Percentiles rank a stretch among this genome's conserved stretches.
Evolutionary conservation across 805 yeast genomes (phyloP).

Genomic region (Teunomyces panamensis): DNA sequence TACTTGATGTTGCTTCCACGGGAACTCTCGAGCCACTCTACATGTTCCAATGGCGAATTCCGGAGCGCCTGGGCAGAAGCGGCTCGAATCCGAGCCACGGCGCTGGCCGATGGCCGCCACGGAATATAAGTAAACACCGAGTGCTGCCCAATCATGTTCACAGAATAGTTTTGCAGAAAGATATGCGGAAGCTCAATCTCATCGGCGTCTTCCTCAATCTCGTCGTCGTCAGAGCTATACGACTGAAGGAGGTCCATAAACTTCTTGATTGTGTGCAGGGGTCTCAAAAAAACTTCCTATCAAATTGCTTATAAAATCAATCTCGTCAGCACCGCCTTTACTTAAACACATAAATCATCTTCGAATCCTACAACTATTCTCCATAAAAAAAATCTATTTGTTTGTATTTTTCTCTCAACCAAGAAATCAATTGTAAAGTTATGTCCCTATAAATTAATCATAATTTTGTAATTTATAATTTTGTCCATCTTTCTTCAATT

Average conservation of each 20-base stretch:
- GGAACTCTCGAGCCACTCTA: background rate
- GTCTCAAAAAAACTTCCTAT: background rate
- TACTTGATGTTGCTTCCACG: slow-evolving; percentile 6
- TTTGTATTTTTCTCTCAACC: no score
- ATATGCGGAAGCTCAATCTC: background rate
- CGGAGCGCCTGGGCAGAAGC: slow-evolving; percentile 5
- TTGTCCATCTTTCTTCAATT: no score
- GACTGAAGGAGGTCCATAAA: slow-evolving; percentile 8
- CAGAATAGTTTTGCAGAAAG: slow-evolving; percentile 18
- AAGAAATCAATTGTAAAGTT: no score
- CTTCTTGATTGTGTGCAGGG: background rate
- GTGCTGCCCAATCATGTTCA: slow-evolving; percentile 9
- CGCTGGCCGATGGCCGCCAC: slow-evolving; percentile 13
- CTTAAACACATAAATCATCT: no score
- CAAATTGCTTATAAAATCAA: background rate
- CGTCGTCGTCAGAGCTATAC: slow-evolving; percentile 13
- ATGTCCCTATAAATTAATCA: no score
- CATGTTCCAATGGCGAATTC: slow-evolving; percentile 3
- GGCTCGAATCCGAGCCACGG: slow-evolving; percentile 4
- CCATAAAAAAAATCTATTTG: no score
- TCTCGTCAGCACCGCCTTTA: no score
- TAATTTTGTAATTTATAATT: no score
- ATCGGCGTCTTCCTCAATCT: background rate
- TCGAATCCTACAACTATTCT: no score
- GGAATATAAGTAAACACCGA: slow-evolving; percentile 16